phyloP scores from a whole-genome alignment of 2,329 filamentous ascomycete species.

The Talaromyces sp. region DNA sequence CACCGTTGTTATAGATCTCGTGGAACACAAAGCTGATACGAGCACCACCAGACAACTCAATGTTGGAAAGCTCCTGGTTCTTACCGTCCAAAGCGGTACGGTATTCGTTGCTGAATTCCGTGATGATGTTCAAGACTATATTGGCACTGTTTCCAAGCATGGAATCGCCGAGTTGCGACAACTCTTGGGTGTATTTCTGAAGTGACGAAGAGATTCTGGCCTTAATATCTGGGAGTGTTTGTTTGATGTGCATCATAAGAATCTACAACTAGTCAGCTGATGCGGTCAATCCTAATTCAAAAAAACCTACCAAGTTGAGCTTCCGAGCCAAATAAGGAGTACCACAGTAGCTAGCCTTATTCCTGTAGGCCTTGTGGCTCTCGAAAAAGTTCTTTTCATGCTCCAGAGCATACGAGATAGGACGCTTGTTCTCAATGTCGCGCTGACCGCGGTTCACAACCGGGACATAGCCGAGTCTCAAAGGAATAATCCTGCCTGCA shows the following conservation, averaged over 20 bases:
- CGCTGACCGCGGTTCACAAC: constrained; percentile 97
- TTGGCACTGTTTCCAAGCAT: constrained; percentile 95
- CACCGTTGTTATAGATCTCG: constrained; percentile 93
- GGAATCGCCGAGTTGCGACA: constrained; percentile 81
- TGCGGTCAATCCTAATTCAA: not conserved
- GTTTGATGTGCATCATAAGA: constrained; percentile 99
- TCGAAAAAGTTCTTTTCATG: constrained; percentile 97
- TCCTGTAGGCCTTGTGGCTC: constrained; percentile 95
- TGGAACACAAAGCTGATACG: constrained; percentile 99
- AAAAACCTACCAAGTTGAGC: constrained; percentile 68
- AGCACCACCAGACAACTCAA: constrained; percentile 91
- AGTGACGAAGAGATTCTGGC: constrained; percentile 90
- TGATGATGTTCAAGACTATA: constrained; percentile 97
- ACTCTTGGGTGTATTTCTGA: constrained; percentile 82
- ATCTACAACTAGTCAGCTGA: constrained; percentile 53
- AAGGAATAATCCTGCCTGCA: constrained; percentile 91
- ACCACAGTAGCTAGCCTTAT: constrained; percentile 98
- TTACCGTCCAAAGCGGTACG: constrained; percentile 93
- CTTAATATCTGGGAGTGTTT: constrained; percentile 98
- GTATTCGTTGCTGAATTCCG: constrained; percentile 97
- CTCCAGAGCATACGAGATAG: constrained; percentile 85
- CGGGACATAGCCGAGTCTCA: constrained; percentile 91
- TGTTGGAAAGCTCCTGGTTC: constrained; percentile 91
- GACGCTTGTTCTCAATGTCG: constrained; percentile 97
- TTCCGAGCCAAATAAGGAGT: constrained; percentile 96